Evolutionary conservation across 257 asterid genomes (phyloP).

Genomic region (Penstemon barbatus): DNA sequence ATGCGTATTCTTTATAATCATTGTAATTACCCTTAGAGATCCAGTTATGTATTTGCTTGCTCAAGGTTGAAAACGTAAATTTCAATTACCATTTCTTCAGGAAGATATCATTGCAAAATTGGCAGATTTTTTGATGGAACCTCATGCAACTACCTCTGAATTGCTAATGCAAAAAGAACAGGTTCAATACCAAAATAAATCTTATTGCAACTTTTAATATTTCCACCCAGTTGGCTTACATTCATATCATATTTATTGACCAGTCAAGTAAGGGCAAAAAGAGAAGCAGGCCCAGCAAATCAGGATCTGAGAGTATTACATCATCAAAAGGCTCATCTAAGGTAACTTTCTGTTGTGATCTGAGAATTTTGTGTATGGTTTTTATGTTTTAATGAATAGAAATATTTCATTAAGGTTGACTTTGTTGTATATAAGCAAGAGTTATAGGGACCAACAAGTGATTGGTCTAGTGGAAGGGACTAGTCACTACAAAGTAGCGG

Average conservation of each 20-base stretch:
- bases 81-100: slow-evolving; percentile 40
- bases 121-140: slow-evolving; percentile 80
- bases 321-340: slow-evolving; percentile 63
- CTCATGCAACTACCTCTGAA: slow-evolving; percentile 73
- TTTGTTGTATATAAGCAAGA: slow-evolving; percentile 6
- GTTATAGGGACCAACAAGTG: not conserved
- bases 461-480: no score
- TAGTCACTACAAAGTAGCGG: no score
- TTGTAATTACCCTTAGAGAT: no score
- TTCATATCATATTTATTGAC: slow-evolving; percentile 33
- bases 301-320: slow-evolving; percentile 52
- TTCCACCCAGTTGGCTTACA: slow-evolving; percentile 8
- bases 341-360: slow-evolving; percentile 41
- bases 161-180: slow-evolving; percentile 78
- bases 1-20: no score
- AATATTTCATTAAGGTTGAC: slow-evolving; percentile 9
- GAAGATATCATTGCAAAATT: slow-evolving; percentile 79
- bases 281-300: slow-evolving; percentile 66
- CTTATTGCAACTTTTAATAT: not conserved
- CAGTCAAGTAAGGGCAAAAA: slow-evolving; percentile 75
- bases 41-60: not conserved
- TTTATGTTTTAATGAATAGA: not conserved
- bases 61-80: not conserved
- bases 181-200: slow-evolving; percentile 36
- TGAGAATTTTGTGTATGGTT: slow-evolving; percentile 8